Base-by-base conservation (phyloP, 1,139 yeast species). In the Nakaseomyces kungkrabaensis region DNA sequence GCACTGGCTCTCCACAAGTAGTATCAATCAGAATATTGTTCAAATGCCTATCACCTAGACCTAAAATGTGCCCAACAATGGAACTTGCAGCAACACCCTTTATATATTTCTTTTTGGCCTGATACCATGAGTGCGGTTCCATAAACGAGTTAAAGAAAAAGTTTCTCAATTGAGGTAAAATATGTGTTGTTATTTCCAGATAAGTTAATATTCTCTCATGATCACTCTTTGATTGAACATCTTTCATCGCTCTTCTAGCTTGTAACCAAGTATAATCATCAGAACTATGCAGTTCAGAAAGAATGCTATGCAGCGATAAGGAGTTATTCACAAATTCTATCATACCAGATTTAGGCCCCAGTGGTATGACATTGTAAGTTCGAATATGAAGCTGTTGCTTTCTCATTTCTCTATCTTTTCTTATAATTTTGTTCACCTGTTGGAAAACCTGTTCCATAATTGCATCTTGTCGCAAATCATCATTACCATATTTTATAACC, bases 381-480 rank as follows among this genome's bases (percentile, higher is more conserved):
- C 96, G 69, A 2, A 92, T 78, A 5, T 76, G 71, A 49, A 92
- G 69, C 1, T 73, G 68, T 17, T 92, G 67, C 46, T 69, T 74
- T 36, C 81, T 65, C 0, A 95, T 75, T 43, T 77, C 78, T 48
- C 75, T 72, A 59, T 85, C 81, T 36, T 72, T 72, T 13, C 60
- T 66, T 53, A 92, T 75, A 43, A 90, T 76, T n/a, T 72, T 69
- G 60, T 90, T 88, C 22, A 89, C 96, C 62, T 89, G 87, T 29
- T 76, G 84, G 66, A 94, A 94, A 1, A 92, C 97, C 63, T 92
- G 98, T 63, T 90, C 95, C 98, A 94, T 94, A 53, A 92, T 87
- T 0, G 95, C 86, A 67, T 94, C 99, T 66, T 94, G 98, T 50
- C 98, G 72, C 50, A 92, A 69, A 67, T 94, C 98, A 67, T 94